Evolutionary conservation across 2,329 filamentous ascomycete genomes (phyloP), one percentile per base, ranked within the genome.

Genomic region (Beauveria bassiana): DNA sequence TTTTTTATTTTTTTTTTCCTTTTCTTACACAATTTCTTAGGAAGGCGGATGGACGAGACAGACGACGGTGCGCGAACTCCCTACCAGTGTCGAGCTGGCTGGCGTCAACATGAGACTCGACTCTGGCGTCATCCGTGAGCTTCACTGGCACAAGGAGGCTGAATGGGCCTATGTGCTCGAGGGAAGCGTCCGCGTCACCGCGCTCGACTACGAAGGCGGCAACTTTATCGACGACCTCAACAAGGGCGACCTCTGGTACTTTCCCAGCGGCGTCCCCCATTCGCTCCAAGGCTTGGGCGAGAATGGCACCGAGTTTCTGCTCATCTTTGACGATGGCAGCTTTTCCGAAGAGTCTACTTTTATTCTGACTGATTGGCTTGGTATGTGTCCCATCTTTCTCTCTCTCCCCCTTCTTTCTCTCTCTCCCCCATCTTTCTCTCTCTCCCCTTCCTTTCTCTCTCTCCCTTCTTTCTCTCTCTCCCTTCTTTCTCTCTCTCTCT

Each of bases 71-170:
- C 80, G 84, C 38, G 86, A 89, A 72, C 78, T 90, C 3, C 79
- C 82, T 38, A 81, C 81, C 8, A 88, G 85, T 66, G 79, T 84
- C n/a, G 86, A 91, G 70, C 80, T 92, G 50, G 89, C 89, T 2
- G 85, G 86, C 46, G 89, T 91, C 60, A 90, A 92, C 71, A 92
- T 92, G 89, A 83, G 88, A 12, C 82, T 92, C 3, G 88, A 87
- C 45, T 75, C 84, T 65, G 87, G 88, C 42, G 88, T 87, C 38
- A 90, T 90, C 66, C 86, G 89, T 31, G 89, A 92, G 71, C 78
- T 92, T 9, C 89, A 92, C 70, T 92, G 89, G 89, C 89, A 92
- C 77, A 90, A 89, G 67, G 86, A 90, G 71, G 88, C 87, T 43
- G 89, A 92, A 69, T 91, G 89, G 88, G 87, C 86, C 0, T 91